Evolutionary conservation across 305 asterid genomes (phyloP).

Genomic region (Solanum chacoense): DNA sequence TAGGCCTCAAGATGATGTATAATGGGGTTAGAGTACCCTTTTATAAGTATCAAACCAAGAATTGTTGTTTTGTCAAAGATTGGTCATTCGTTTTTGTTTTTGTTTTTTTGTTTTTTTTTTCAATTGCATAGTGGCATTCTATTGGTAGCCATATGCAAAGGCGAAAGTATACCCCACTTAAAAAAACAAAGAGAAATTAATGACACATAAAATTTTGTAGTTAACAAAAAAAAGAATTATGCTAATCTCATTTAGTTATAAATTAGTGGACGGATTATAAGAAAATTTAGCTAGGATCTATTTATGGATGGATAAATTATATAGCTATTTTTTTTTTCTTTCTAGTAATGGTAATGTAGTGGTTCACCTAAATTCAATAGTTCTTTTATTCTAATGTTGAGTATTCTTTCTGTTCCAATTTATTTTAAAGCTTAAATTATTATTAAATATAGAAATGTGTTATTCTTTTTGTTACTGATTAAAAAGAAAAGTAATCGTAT

Average conservation of each 20-base stretch:
- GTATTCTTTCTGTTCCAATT: background rate
- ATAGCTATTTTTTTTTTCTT: background rate
- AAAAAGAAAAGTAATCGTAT: too few species aligned
- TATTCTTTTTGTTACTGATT: background rate
- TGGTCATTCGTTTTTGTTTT: background rate
- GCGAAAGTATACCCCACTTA: background rate
- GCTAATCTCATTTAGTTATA: background rate
- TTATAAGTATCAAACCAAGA: background rate
- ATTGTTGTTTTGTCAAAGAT: background rate
- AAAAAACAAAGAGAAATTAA: background rate
- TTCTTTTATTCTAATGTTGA: too few species aligned
- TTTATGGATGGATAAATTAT: background rate
- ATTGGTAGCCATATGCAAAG: background rate
- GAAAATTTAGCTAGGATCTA: background rate
- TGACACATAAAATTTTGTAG: background rate
- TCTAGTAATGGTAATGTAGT: background rate
- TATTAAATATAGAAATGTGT: too few species aligned
- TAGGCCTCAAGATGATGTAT: background rate
- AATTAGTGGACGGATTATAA: background rate
- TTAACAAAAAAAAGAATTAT: background rate
- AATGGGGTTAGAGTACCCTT: background rate
- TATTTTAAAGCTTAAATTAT: background rate
- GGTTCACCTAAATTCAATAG: background rate
- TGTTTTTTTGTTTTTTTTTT: too few species aligned
- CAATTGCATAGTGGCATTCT: background rate